Base-by-base conservation (phyloP, 2,329 filamentous ascomycete species). In the Mariannaea elegans region DNA sequence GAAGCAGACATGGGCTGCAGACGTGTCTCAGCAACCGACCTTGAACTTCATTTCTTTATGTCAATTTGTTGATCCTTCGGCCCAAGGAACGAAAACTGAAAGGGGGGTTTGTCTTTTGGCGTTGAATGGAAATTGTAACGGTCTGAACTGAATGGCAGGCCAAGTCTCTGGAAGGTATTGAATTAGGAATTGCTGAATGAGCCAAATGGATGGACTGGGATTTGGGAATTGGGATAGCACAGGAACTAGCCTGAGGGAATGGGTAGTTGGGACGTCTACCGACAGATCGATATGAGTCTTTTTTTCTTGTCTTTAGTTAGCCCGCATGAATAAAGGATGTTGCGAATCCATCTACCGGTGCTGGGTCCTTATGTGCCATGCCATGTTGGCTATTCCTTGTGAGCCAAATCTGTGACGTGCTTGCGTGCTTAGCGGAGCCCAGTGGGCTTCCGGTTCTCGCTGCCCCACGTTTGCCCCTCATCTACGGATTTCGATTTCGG, bases 381-480 rank as follows among this genome's bases (percentile, higher is more conserved):
- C 13, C 6, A n/a, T 8, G 32, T 36, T 36, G 59, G 27, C 34
- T 39, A 21, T 63, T 53, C 52, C 32, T 36, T 59, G 52, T 50
- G 42, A 56, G 24, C 63, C 62, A 62, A 65, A 61, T 63, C 51
- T 54, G 59, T 63, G 66, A 62, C 62, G 65, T 62, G 65, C 58
- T 71, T 65, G 65, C 63, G 65, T 65, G 66, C 61, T 67, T 63
- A 65, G 63, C 59, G 52, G 44, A 56, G 51, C 41, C 34, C 51
- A 39, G 55, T 65, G 36, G 56, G 50, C 54, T 29, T 58, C 57
- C 36, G 44, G 27, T 56, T 48, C 36, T 47, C 44, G 56, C 41
- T 68, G 66, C 68, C 68, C 64, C 68, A 67, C 65, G 59, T 62
- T 23, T 59, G 65, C 64, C 65, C 62, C 61, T 71, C 66, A 67